These are phyloP conservation scores for Pyrenula massariospora DNA, from an alignment of 495 filamentous ascomycete species.

Conservation along the genomic window DNA sequence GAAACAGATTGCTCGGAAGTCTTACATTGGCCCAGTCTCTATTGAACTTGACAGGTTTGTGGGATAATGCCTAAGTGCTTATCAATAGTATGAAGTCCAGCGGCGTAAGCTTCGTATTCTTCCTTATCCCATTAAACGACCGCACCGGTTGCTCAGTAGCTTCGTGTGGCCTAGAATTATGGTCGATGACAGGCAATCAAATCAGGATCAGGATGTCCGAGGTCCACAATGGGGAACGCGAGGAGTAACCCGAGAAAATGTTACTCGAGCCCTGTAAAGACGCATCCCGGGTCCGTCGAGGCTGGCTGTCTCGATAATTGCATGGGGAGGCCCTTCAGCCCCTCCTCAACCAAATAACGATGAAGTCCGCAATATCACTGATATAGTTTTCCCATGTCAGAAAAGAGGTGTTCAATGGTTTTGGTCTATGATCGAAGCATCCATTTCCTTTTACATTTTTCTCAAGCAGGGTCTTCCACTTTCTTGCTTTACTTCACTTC, in stretches of 20 bases:
- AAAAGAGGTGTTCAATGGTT: not conserved
- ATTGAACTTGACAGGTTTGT: not conserved
- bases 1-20: not conserved
- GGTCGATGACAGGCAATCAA: not conserved
- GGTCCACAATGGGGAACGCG: not conserved
- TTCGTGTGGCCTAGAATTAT: not conserved
- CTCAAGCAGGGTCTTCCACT: not conserved
- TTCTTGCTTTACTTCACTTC: not conserved
- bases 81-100: not conserved
- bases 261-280: not conserved
- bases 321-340: not conserved
- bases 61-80: not conserved
- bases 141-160: not conserved
- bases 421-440: not conserved
- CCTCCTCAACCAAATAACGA: not conserved
- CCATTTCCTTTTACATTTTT: not conserved
- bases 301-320: not conserved
- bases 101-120: not conserved
- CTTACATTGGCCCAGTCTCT: not conserved
- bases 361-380: not conserved
- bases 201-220: not conserved
- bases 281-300: not conserved
- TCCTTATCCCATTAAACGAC: not conserved
- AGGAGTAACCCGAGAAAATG: not conserved
- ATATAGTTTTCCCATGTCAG: not conserved